These are phyloP conservation scores for Suillus occidentalis DNA, from an alignment of 768 basidiomycete species.

Conservation along the genomic window DNA sequence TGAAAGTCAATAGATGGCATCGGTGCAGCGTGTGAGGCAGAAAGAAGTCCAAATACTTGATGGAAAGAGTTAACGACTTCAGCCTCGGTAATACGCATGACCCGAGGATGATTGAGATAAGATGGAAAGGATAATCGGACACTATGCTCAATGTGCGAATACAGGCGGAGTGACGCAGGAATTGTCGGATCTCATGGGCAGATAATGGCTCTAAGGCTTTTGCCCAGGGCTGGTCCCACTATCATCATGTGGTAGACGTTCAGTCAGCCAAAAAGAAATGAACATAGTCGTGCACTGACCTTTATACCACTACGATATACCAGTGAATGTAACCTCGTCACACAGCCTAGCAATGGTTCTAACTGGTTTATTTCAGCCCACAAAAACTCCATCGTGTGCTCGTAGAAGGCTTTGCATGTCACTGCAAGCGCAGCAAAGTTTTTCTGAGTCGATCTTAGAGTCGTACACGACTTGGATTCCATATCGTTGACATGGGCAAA, in stretches of 20 bases:
- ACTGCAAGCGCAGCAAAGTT: neutral
- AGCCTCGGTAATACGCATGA: neutral
- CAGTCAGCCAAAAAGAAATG: neutral
- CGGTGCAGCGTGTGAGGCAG: slow-evolving; percentile 18
- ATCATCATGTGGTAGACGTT: neutral
- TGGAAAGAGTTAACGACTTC: neutral
- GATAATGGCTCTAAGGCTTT: neutral
- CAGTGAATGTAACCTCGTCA: neutral
- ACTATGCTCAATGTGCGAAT: neutral
- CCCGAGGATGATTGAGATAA: neutral
- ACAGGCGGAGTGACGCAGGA: neutral
- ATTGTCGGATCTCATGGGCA: neutral
- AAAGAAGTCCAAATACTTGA: neutral
- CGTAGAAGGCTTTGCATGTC: neutral
- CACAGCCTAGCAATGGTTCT: neutral
- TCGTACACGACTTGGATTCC: too few relatives aligned
- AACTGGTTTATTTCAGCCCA: neutral
- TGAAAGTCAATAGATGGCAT: too few relatives aligned
- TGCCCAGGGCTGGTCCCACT: neutral
- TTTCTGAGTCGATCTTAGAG: too few relatives aligned
- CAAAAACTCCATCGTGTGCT: neutral
- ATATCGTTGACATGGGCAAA: neutral
- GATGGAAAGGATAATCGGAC: neutral
- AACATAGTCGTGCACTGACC: neutral
- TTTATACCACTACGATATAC: neutral